Evolutionary conservation across 179 eudicot species (phyloP), one percentile per base, ranked within the genome.

Genomic region (Beta macrorhiza): DNA sequence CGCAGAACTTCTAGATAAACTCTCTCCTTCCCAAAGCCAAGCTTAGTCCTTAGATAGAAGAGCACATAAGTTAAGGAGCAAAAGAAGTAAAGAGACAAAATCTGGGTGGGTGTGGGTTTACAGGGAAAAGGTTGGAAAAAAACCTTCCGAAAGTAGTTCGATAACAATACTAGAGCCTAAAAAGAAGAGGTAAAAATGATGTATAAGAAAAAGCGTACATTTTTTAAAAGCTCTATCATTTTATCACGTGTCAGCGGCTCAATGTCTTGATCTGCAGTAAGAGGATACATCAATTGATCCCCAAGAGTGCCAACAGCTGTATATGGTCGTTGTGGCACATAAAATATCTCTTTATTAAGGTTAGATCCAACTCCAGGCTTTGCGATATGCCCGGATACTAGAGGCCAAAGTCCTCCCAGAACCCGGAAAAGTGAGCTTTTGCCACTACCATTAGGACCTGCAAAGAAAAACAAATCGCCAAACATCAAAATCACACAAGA

Each of bases 401-500:
- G 82, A 37, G 99, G 98, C 99, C 99, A 96, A 78, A 96, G 93
- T 64, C 99, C 99, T 75, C 99, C 99, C 67, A 96, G 86, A 83
- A 96, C 99, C 70, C 99, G 92, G 85, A 96, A 96, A 74, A 96
- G 97, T 16, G 99, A 96, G 89, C 99, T 96, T 85, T 96, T 96
- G 45, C 99, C 99, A 55, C 99, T 96, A 75, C 99, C 99, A 91
- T 96, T 96, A 57, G 99, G 99, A 84, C 99, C 99, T 96, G 83
- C 80, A 84, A 14, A 72, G 70, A 79, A 85, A 79, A 51, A 42
- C 47, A 61, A 86, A 68, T 71, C 19, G 45, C 52, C 57, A 62
- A 69, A 19, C 64, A 76, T 81, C 68, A 84, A 70, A 70, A 75
- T 22, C 49, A 17, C 57, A 68, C 22, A 56, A 80, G 44, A 12